Evolutionary conservation across 192 early-diverging fungal genomes (phyloP).

Genomic region (Coemansia sp.): DNA sequence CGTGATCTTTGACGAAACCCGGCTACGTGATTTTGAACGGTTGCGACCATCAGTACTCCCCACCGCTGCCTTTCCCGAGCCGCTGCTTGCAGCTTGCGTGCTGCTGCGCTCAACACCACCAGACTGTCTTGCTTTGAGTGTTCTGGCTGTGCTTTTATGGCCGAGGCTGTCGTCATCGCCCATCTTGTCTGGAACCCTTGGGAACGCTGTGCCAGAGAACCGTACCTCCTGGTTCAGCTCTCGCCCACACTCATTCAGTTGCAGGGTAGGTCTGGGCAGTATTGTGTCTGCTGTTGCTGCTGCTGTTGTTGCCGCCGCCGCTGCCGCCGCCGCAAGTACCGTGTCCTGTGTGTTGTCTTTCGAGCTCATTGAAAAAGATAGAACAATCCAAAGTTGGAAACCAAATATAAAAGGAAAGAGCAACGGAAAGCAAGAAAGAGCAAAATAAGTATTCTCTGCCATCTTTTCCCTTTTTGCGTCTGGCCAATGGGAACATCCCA

Average conservation of each 20-base stretch:
- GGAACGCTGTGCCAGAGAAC: conserved; percentile 3
- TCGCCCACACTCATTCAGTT: neutral
- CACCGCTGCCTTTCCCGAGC: conserved; percentile 7
- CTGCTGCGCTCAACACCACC: conserved; percentile 27
- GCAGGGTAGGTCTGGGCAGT: neutral
- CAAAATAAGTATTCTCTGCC: neutral
- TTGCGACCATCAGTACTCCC: conserved; percentile 9
- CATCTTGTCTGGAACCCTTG: neutral
- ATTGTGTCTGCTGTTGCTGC: too few species aligned
- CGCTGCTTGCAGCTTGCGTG: conserved; percentile 20
- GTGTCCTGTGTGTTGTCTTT: neutral
- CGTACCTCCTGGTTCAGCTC: neutral
- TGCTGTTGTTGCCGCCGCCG: too few species aligned
- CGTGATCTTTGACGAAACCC: conserved; percentile 14
- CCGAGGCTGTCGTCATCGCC: conserved; percentile 17
- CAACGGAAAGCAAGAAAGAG: neutral
- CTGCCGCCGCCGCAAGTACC: neutral
- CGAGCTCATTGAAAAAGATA: neutral
- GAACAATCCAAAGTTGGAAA: neutral
- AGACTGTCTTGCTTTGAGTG: conserved; percentile 14
- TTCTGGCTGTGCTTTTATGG: neutral
- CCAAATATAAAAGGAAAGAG: neutral
- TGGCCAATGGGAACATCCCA: neutral
- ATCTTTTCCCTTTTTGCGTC: neutral
- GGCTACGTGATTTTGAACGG: conserved; percentile 38